Base-by-base conservation (phyloP, 2,329 filamentous ascomycete species). In the Cadophora malorum region DNA sequence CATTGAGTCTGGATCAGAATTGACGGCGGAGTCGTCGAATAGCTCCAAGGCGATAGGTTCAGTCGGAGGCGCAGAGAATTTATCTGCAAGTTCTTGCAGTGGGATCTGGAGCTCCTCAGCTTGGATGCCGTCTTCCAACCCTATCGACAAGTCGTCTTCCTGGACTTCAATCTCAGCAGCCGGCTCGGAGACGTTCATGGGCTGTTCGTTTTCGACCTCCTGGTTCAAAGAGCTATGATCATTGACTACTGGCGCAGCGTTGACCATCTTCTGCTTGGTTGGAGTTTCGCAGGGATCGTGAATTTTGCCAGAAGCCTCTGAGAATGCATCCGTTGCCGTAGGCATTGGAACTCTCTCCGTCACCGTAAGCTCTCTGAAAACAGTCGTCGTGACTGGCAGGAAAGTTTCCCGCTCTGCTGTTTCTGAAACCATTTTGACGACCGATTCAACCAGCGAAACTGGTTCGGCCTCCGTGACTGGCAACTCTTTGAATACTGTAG, bases 281-380 rank as follows among this genome's bases (percentile, higher is more conserved):
- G 9, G 33, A 3, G 56, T 59, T 35, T 59, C 56, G n/a, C 56
- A 59, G 3, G 56, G 56, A 41, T 59, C 56, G n/a, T 21, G 35
- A 4, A 23, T 21, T 21, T 21, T 38, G 6, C 21, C 3, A 8
- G 35, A n/a, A 8, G 12, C 12, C 10, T 47, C 58, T 16, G 23
- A 9, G 7, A 49, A 21, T 19, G 8, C 14, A 5, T 33, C 16
- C 10, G n/a, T 23, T 14, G 41, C 21, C 2, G 60, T 63, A 21
- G 65, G 33, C 16, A 52, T 52, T n/a, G 66, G 66, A 21, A 68
- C 45, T 16, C 53, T 62, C 45, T 67, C 38, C 4, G 65, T 69
- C 10, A 69, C 58, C 8, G 65, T 69, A 19, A 61, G 41, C 47
- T 70, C 65, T n/a, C 45, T 56, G 47, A 66, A 62, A 3, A 67